phyloP scores from a whole-genome alignment of 164 flowering plant genomes.

The Brasenia schreberi region DNA sequence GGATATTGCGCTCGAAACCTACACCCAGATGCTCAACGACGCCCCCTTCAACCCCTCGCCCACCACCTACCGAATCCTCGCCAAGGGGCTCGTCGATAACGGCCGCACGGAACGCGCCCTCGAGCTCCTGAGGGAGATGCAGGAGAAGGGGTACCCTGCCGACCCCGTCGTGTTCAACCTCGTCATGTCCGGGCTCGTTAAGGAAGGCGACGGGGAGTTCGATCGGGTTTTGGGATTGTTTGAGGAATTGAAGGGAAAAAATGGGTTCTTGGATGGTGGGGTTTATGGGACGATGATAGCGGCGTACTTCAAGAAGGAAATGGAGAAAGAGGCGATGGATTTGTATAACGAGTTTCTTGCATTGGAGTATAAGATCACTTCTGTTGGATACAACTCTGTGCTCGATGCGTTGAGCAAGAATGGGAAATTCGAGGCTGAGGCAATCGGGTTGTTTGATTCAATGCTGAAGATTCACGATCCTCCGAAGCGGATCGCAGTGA shows the following conservation, averaged over 20 bases:
- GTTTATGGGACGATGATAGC: constrained; percentile 75
- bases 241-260: constrained; percentile 72
- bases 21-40: constrained; percentile 51
- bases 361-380: constrained; percentile 26
- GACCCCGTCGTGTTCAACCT: constrained; percentile 56
- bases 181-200: constrained; percentile 62
- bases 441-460: constrained; percentile 49
- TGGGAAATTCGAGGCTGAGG: constrained; percentile 58
- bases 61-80: constrained; percentile 60
- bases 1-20: constrained; percentile 66
- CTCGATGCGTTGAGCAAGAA: constrained; percentile 72
- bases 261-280: constrained; percentile 47
- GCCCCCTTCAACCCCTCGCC: constrained; percentile 73
- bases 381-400: constrained; percentile 57
- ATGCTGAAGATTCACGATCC: constrained; percentile 58
- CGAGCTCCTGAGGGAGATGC: constrained; percentile 66
- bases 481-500: constrained; percentile 46
- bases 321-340: constrained; percentile 86
- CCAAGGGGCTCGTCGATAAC: constrained; percentile 61
- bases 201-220: constrained; percentile 16
- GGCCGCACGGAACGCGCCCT: constrained; percentile 42
- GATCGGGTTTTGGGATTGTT: constrained; percentile 52
- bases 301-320: constrained; percentile 61
- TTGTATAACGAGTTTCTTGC: constrained; percentile 37
- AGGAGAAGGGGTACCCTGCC: constrained; percentile 35